Conservation (phyloP, 148 eudicot genomes). For the Cornus florida region DNA sequence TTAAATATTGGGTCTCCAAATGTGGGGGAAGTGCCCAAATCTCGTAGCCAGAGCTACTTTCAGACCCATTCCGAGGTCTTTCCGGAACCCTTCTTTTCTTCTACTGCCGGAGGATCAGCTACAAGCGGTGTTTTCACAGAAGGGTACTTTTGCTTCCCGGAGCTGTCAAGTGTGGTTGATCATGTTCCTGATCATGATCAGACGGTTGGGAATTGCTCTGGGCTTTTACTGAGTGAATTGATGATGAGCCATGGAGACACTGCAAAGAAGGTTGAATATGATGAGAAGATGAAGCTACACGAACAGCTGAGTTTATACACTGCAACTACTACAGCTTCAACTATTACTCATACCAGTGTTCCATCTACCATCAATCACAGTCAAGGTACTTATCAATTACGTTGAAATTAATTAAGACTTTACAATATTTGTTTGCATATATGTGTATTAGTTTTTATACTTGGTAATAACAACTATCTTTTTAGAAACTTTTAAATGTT, state of each 20-base stretch:
- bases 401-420: not conserved
- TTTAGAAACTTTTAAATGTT: too few relatives aligned
- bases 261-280: constrained; percentile 32
- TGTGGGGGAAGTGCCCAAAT: constrained; percentile 28
- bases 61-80: constrained; percentile 24
- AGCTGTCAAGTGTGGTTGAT: constrained; percentile 10
- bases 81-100: constrained; percentile 47
- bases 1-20: constrained; percentile 7
- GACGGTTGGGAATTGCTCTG: constrained; percentile 36
- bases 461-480: too few relatives aligned
- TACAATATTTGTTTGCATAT: constrained; percentile 4
- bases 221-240: constrained; percentile 56
- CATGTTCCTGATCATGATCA: constrained; percentile 12
- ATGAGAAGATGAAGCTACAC: constrained; percentile 38
- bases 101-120: constrained; percentile 23
- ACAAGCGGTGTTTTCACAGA: constrained; percentile 22
- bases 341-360: constrained; percentile 18
- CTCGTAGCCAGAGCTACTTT: constrained; percentile 57
- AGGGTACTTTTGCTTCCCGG: constrained; percentile 48
- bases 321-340: constrained; percentile 29
- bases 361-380: constrained; percentile 39
- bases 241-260: constrained; percentile 21
- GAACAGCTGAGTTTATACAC: constrained; percentile 40
- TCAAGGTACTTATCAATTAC: constrained; percentile 41
- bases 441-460: not conserved